phyloP scores from a whole-genome alignment of 2,329 filamentous ascomycete species.

The Huntiella omanensis region DNA sequence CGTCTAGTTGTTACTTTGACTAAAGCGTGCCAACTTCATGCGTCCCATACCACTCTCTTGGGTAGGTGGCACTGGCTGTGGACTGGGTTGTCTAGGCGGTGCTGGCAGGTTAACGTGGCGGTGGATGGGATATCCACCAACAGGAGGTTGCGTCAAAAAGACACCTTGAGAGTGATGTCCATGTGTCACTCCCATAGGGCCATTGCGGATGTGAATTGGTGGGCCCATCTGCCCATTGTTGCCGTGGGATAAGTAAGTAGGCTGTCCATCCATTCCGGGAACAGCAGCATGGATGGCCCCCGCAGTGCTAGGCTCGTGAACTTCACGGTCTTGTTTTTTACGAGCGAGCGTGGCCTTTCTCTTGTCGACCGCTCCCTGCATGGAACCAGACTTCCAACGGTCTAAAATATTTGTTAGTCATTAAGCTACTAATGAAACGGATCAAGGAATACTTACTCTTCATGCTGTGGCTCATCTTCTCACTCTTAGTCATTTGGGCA shows the following conservation, averaged over 20 bases:
- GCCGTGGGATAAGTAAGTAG: background rate
- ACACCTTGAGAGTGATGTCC: slow-evolving; percentile 7
- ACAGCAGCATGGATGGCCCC: slow-evolving; percentile 4
- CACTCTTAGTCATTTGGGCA: slow-evolving; percentile 42
- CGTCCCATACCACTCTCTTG: slow-evolving; percentile 14
- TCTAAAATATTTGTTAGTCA: slow-evolving; percentile 21
- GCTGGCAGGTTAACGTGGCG: background rate
- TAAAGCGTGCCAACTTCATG: slow-evolving; percentile 9
- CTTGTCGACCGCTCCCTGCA: slow-evolving; percentile 41
- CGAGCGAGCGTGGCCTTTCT: slow-evolving; percentile 39
- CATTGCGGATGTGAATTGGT: slow-evolving; percentile 6
- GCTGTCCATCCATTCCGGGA: slow-evolving; percentile 3
- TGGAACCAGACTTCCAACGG: slow-evolving; percentile 41
- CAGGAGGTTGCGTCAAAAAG: slow-evolving; percentile 8
- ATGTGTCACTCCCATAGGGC: background rate
- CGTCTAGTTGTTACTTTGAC: background rate
- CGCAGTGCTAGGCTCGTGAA: slow-evolving; percentile 20
- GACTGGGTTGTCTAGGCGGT: background rate
- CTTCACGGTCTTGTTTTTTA: slow-evolving; percentile 33
- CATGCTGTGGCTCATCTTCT: slow-evolving; percentile 49
- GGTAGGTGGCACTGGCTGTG: slow-evolving; percentile 11
- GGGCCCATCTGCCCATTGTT: slow-evolving; percentile 1
- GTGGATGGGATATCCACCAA: background rate
- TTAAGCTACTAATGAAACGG: background rate
- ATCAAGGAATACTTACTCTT: slow-evolving; percentile 28